These are phyloP conservation scores for Picea mariana DNA, from an alignment of 83 land plant genomes.

Conservation along the genomic window DNA sequence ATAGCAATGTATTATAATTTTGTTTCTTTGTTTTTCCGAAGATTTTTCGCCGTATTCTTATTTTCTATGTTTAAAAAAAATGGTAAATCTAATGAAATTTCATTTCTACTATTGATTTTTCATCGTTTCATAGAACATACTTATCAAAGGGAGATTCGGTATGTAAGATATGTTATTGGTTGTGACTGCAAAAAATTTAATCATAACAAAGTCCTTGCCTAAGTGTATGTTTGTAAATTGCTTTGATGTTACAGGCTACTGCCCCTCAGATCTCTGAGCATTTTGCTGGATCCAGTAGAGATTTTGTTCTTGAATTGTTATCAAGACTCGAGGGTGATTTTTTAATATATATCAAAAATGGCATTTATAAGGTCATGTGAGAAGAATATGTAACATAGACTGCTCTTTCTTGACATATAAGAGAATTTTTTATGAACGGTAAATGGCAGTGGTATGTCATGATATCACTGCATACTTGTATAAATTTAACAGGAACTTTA, in stretches of 20 bases:
- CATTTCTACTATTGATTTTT: too few species aligned
- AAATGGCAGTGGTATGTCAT: neutral
- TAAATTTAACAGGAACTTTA: conserved; percentile 1
- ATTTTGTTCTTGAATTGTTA: conserved; percentile 29
- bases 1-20: neutral
- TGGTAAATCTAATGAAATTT: too few species aligned
- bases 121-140: too few species aligned
- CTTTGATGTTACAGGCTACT: conserved; percentile 37
- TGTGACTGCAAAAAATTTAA: neutral
- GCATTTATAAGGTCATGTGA: conserved; percentile 51
- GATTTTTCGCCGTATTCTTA: neutral
- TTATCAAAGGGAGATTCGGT: neutral
- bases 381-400: neutral
- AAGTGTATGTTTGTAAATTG: conserved; percentile 8
- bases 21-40: neutral
- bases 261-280: conserved; percentile 28
- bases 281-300: conserved; percentile 38
- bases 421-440: neutral
- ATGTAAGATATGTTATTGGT: neutral
- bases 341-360: conserved; percentile 43
- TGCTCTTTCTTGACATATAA: neutral
- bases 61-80: neutral
- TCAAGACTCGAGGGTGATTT: conserved; percentile 48
- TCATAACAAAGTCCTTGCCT: neutral
- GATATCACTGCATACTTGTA: neutral